Percentiles rank a stretch among this genome's conserved stretches.
These are phyloP conservation scores for Schizochytrium sp. DNA, from an alignment of 108 stramenopile genomes.

Conservation along the genomic window DNA sequence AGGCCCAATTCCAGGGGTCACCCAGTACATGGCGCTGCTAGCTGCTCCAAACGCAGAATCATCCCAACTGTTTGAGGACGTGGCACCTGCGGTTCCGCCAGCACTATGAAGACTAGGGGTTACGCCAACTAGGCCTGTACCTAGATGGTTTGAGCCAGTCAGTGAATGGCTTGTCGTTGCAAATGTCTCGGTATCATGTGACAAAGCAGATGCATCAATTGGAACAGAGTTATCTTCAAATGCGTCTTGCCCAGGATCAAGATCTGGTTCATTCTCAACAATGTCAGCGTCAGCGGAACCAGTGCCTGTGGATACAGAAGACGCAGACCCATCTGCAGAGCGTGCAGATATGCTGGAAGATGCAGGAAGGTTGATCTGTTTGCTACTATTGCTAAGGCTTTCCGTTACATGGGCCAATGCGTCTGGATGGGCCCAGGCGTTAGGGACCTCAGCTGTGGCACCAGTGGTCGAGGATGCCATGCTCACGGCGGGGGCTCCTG, in stretches of 20 bases:
- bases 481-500: background rate
- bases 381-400: no score
- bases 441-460: background rate
- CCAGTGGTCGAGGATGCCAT: background rate
- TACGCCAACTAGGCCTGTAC: background rate
- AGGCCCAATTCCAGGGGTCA: background rate
- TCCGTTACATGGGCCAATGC: background rate
- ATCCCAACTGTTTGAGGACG: background rate
- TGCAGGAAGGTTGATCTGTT: no score
- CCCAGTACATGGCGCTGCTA: conserved; percentile 6
- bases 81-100: background rate
- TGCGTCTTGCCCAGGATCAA: background rate
- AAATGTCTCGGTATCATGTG: no score
- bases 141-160: background rate
- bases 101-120: background rate
- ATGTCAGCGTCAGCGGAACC: background rate
- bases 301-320: conserved; percentile 15
- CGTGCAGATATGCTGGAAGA: background rate
- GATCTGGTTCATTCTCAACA: background rate
- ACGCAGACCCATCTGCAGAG: conserved; percentile 27
- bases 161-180: background rate
- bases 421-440: conserved; percentile 1
- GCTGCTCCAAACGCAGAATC: background rate
- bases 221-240: background rate
- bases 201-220: background rate